Evolutionary conservation across 148 eudicot species (phyloP).

Genomic region (Cornus controversa): DNA sequence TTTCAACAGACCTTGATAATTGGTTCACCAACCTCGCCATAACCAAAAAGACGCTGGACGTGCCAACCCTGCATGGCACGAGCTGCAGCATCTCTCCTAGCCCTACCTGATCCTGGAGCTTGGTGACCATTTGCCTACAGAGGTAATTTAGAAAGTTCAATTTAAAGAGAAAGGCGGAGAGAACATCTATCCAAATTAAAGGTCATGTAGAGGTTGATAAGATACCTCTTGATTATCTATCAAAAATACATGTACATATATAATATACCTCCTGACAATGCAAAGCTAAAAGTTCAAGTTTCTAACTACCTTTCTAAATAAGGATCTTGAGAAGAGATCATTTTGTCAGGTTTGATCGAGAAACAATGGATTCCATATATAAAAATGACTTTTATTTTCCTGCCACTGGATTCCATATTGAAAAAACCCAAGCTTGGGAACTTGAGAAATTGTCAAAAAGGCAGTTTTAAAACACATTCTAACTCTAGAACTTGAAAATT

Average conservation of each 20-base stretch:
- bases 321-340: not conserved
- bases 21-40: slow-evolving; percentile 71
- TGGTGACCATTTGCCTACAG: slow-evolving; percentile 57
- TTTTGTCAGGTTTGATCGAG: not conserved
- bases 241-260: too few species aligned
- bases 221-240: too few species aligned
- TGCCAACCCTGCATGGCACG: slow-evolving; percentile 99
- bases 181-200: not conserved
- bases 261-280: not conserved
- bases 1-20: slow-evolving; percentile 39
- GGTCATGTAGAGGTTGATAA: not conserved
- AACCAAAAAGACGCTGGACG: slow-evolving; percentile 60
- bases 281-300: slow-evolving; percentile 12
- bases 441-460: too few species aligned
- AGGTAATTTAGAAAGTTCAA: not conserved
- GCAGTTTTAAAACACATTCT: too few species aligned
- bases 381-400: too few species aligned
- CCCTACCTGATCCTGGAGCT: slow-evolving; percentile 79
- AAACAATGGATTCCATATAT: too few species aligned
- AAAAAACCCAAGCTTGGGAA: too few species aligned
- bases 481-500: too few species aligned
- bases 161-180: not conserved
- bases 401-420: too few species aligned
- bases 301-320: not conserved
- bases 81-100: slow-evolving; percentile 87